phyloP scores from a whole-genome alignment of 345 rosid species.

The Eucalyptus camaldulensis region DNA sequence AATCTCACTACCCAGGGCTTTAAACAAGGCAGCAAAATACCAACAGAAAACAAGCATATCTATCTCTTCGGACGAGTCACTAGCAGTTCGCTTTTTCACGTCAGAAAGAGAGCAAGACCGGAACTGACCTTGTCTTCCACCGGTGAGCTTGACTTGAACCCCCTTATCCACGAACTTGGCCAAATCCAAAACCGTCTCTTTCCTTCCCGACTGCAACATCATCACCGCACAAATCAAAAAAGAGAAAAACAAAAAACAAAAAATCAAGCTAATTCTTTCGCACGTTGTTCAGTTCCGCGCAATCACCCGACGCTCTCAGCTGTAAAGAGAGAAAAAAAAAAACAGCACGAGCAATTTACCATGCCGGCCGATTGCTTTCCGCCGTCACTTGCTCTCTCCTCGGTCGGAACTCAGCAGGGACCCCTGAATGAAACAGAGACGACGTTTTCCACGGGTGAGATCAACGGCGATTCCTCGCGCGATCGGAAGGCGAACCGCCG shows the following conservation, averaged over 20 bases:
- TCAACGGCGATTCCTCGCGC: background rate
- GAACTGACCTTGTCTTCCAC: slow-evolving; percentile 85
- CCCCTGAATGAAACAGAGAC: background rate
- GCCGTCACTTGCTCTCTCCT: background rate
- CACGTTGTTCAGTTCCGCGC: background rate
- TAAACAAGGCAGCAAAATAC: background rate
- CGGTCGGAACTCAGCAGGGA: background rate
- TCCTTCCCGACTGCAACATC: slow-evolving; percentile 62
- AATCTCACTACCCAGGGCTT: background rate
- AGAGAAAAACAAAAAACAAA: background rate
- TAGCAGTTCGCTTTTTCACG: background rate
- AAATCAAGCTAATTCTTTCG: background rate
- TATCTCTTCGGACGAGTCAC: background rate
- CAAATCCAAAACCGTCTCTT: slow-evolving; percentile 93
- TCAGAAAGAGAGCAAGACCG: background rate
- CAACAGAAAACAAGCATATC: background rate
- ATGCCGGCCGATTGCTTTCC: background rate
- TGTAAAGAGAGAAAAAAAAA: background rate
- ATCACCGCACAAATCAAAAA: background rate
- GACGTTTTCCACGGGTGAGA: background rate
- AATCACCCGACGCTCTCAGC: background rate
- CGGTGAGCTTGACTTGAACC: slow-evolving; percentile 94
- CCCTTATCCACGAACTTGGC: slow-evolving; percentile 98
- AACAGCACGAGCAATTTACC: background rate
- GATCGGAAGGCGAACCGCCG: background rate